A percentile compares a stretch with the other conserved stretches of the same genome.
Evolutionary conservation across 108 stramenopile genomes (phyloP).

Genomic region (Discostella stelligeroides): DNA sequence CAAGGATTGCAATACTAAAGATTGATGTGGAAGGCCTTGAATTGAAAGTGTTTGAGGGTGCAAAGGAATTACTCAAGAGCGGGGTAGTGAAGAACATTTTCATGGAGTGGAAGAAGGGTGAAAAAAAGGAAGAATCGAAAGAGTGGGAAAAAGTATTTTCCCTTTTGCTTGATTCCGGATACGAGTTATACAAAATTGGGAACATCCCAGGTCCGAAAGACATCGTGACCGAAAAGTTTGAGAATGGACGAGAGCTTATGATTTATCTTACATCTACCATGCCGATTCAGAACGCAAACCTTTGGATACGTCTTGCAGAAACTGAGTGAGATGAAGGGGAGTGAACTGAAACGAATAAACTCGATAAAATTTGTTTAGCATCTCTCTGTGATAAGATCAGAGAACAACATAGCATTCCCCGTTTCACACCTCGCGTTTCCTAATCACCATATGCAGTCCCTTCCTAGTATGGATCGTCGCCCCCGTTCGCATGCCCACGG

Average conservation of each 20-base stretch:
- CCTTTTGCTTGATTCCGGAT: conserved; percentile 25
- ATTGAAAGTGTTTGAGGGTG: conserved; percentile 36
- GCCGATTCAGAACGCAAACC: no score
- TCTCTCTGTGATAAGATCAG: no score
- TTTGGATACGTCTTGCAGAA: no score
- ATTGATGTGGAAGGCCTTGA: conserved; percentile 54
- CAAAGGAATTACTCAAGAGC: conserved; percentile 30
- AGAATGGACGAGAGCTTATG: neutral
- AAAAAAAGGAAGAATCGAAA: neutral
- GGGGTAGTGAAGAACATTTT: conserved; percentile 38
- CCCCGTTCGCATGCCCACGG: conserved; percentile 95
- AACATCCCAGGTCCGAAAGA: conserved; percentile 14
- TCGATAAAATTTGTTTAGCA: no score
- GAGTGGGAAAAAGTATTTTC: neutral
- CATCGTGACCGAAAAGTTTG: neutral
- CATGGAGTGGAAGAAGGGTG: conserved; percentile 50
- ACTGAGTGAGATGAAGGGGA: no score
- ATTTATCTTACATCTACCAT: neutral
- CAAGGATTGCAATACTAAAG: conserved; percentile 45
- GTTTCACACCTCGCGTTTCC: no score
- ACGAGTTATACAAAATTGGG: conserved; percentile 22
- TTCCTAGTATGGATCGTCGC: conserved; percentile 96
- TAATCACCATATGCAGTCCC: conserved; percentile 88
- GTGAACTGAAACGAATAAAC: no score
- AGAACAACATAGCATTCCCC: no score